Conservation (phyloP, 1,139 yeast species). For the Yamadazyma buinensis region DNA sequence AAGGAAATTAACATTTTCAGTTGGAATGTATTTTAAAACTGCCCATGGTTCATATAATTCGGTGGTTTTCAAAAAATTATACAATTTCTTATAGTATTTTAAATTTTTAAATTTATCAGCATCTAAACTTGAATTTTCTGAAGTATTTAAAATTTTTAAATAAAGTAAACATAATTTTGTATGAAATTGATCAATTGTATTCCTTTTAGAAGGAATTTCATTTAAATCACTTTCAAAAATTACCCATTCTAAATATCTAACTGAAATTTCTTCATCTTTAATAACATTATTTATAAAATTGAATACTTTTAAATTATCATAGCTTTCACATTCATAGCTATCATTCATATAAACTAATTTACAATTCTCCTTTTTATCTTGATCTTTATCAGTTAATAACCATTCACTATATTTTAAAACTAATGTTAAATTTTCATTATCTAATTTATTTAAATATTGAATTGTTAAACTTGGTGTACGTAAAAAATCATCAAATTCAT, state of each 20-base stretch:
- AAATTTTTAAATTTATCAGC: constrained; percentile 15
- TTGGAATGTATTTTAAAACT: constrained; percentile 36
- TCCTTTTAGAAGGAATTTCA: constrained; percentile 31
- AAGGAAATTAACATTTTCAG: constrained; percentile 30
- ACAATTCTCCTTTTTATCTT: constrained; percentile 33
- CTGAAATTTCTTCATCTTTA: constrained; percentile 32
- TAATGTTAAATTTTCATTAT: constrained; percentile 46
- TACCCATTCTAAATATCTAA: constrained; percentile 60
- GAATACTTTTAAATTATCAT: constrained; percentile 53
- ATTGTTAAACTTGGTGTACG: constrained; percentile 51
- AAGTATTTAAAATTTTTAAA: constrained; percentile 30
- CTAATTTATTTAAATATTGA: constrained; percentile 62
- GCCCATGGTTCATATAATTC: constrained; percentile 46
- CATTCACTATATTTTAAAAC: constrained; percentile 58
- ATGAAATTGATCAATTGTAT: constrained; percentile 30
- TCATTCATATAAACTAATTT: constrained; percentile 65
- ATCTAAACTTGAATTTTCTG: constrained; percentile 8
- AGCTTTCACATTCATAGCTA: constrained; percentile 56
- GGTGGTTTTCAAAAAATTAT: constrained; percentile 31
- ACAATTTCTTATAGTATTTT: constrained; percentile 31
- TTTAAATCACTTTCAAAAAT: constrained; percentile 43
- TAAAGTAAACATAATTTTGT: constrained; percentile 59
- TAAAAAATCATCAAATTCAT: constrained; percentile 26
- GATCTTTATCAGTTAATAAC: constrained; percentile 38
- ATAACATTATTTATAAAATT: constrained; percentile 34